Evolutionary conservation across 306 rosid genomes (phyloP).

Genomic region (Lablab purpureus): DNA sequence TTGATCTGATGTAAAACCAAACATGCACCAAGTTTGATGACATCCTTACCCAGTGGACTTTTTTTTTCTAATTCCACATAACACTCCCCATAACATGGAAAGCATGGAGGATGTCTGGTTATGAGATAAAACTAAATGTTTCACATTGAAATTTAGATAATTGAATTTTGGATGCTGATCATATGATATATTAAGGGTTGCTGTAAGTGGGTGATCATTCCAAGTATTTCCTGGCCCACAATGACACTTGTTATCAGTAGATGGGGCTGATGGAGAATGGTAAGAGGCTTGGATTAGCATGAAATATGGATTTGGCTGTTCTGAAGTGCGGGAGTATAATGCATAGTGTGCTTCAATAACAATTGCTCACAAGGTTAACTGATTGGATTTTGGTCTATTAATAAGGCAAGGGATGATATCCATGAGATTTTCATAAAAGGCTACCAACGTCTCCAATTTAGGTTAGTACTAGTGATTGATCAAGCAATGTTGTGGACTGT

Average conservation of each 20-base stretch:
- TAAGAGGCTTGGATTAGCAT: too few relatives aligned
- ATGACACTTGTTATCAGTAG: constrained; percentile 16
- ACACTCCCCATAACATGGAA: neutral
- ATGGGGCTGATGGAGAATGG: neutral
- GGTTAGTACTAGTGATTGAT: constrained; percentile 12
- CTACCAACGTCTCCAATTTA: neutral
- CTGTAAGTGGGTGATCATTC: constrained; percentile 3
- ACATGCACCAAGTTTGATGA: constrained; percentile 22
- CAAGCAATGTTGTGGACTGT: neutral
- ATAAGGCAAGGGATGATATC: constrained; percentile 21
- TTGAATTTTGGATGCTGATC: constrained; percentile 36
- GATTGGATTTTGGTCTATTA: constrained; percentile 12
- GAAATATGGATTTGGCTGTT: too few relatives aligned
- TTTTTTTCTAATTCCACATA: neutral
- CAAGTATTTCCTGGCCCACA: constrained; percentile 17
- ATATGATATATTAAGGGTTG: constrained; percentile 31
- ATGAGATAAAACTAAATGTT: neutral
- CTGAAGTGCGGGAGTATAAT: neutral
- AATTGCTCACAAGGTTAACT: constrained; percentile 12
- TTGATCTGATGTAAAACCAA: too few relatives aligned
- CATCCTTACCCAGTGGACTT: constrained; percentile 1
- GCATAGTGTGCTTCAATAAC: constrained; percentile 5
- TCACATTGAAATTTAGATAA: neutral
- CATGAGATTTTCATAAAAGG: constrained; percentile 27
- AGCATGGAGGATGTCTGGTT: constrained; percentile 15